Percentiles rank a stretch among this genome's conserved stretches.
phyloP scores from a whole-genome alignment of 176 grass and related monocot genomes.

The Bothriochloa decipiens region DNA sequence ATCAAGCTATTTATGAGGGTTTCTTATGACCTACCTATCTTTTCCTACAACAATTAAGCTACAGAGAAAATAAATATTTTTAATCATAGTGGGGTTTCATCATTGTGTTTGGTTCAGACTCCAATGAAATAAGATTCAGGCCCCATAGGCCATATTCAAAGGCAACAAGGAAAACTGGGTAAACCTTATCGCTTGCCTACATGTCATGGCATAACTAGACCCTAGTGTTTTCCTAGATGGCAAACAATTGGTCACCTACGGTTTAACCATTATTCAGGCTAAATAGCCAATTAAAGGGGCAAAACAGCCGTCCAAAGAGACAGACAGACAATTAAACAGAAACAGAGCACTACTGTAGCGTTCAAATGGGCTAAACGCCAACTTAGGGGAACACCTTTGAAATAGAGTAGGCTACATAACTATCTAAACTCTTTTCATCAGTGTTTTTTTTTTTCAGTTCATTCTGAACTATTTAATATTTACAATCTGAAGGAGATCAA shows the following conservation, averaged over 20 bases:
- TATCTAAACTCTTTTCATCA: background rate
- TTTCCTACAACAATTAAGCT: conserved; percentile 4
- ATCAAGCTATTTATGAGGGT: background rate
- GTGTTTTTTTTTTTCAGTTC: background rate
- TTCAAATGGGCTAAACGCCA: background rate
- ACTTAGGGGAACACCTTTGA: background rate
- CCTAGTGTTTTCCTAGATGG: background rate
- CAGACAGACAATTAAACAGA: background rate
- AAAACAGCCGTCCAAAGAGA: background rate
- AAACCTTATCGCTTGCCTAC: background rate
- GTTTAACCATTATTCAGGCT: background rate
- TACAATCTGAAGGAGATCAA: background rate
- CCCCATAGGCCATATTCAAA: background rate
- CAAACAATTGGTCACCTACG: background rate
- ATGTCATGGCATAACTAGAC: background rate
- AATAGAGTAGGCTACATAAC: background rate
- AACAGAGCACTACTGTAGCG: background rate
- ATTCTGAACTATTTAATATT: background rate
- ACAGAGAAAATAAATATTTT: conserved; percentile 1
- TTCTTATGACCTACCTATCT: background rate
- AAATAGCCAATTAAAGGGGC: background rate
- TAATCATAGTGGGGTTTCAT: background rate
- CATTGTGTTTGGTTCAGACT: background rate
- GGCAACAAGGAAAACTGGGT: background rate
- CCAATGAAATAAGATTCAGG: conserved; percentile 11